Evolutionary conservation across 306 rosid genomes (phyloP), one percentile per base, ranked within the genome.

Genomic region (Clitoria ternatea): DNA sequence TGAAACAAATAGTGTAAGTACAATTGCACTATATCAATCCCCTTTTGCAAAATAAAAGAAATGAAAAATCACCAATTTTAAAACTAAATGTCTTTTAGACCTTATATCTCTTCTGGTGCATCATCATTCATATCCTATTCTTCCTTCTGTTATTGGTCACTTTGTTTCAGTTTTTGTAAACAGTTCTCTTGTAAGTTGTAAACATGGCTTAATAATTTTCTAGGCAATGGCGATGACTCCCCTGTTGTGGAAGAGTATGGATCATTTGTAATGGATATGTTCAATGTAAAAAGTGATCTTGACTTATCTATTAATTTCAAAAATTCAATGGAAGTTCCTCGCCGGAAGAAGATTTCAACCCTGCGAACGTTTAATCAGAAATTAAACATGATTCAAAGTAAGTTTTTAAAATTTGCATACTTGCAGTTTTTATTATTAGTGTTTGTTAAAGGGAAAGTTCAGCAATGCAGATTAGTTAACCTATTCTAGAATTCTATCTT

Each of bases 221-320:
- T 76, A 80, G 87, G 78, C 29, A 62, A 69, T 3, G 4, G 37
- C 55, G 14, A 4, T 9, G 52, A 6, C 32, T 10, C 69, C 42
- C 84, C 84, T 18, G 82, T 79, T 53, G 82, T 83, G 72, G 72
- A 83, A 73, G 84, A 35, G 36, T 83, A 67, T 76, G 87, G 87
- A 49, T 83, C 87, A 54, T 83, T 79, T 69, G 72, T 83, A 17
- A 83, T 83, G 87, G 84, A 83, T 69, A 79, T 83, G 40, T 80
- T 83, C 71, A 57, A 59, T 5, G n/a, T 12, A 14, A 44, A 23
- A 73, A 83, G 87, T 69, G 87, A 83, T 56, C 56, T 83, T 54
- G 87, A 83, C 48, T 26, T 83, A 66, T 83, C 87, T 63, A 64
- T 83, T 52, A 83, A 76, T 69, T 80, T 83, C 57, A 26, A 23